phyloP scores from a whole-genome alignment of 306 rosid species.

The Vigna nakashimae region DNA sequence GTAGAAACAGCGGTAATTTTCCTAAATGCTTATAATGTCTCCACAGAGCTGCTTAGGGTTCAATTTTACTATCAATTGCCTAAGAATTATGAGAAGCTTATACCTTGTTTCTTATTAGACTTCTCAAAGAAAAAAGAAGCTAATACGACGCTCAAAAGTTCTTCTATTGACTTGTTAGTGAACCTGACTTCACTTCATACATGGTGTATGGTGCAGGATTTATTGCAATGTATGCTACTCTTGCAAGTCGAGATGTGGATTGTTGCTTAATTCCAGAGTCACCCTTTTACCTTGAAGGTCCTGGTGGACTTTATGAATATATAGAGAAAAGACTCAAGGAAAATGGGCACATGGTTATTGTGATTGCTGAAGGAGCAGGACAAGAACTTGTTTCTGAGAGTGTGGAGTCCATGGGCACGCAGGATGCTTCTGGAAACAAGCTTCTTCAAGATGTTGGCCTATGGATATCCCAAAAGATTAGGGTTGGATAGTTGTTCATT shows the following conservation, averaged over 20 bases:
- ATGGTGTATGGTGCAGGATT: conserved; percentile 66
- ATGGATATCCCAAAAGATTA: conserved; percentile 85
- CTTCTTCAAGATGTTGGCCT: conserved; percentile 92
- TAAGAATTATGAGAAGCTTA: conserved; percentile 21
- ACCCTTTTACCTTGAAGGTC: conserved; percentile 91
- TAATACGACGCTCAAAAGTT: conserved; percentile 4
- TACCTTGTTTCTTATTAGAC: conserved; percentile 18
- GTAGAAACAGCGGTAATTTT: conserved; percentile 86
- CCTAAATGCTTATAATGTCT: conserved; percentile 2
- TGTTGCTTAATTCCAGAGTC: conserved; percentile 99
- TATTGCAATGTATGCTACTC: conserved; percentile 94
- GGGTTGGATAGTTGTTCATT: conserved; percentile 52
- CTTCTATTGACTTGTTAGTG: background rate
- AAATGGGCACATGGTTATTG: conserved; percentile 94
- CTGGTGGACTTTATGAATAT: conserved; percentile 87
- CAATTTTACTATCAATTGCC: conserved; percentile 19
- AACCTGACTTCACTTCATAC: conserved; percentile 21
- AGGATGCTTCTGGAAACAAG: conserved; percentile 96
- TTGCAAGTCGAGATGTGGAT: conserved; percentile 96
- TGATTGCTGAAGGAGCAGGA: conserved; percentile 99
- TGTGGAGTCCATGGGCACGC: conserved; percentile 45
- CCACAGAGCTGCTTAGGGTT: background rate
- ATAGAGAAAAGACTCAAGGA: conserved; percentile 77
- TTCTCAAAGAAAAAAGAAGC: background rate
- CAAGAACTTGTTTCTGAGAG: conserved; percentile 82